Conservation (phyloP, 106 monocot genomes). For the Apostasia ramifera region DNA sequence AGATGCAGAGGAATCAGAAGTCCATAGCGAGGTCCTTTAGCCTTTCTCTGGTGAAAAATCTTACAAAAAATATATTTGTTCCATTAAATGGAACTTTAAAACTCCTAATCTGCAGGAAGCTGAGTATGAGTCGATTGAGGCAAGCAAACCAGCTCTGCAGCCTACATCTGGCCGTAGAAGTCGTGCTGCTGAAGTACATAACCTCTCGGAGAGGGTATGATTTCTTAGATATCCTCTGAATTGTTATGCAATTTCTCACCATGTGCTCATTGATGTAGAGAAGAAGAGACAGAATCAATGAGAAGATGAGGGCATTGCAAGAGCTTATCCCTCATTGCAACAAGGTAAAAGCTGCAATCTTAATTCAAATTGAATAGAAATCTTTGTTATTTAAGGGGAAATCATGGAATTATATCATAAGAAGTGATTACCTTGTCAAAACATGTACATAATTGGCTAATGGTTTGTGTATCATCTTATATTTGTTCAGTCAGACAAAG, state of each 20-base stretch:
- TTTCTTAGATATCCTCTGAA: neutral
- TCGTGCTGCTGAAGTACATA: constrained; percentile 61
- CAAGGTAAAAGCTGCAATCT: constrained; percentile 34
- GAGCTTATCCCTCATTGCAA: constrained; percentile 72
- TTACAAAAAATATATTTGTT: neutral
- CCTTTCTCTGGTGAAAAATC: neutral
- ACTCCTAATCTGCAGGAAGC: constrained; percentile 9
- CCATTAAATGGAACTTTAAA: neutral
- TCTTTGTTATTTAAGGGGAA: neutral
- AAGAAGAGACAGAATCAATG: constrained; percentile 70
- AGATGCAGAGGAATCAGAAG: constrained; percentile 41
- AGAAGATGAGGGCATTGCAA: constrained; percentile 71
- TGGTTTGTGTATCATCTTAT: neutral
- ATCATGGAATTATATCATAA: neutral
- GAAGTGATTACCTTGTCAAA: neutral
- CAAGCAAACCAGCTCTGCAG: constrained; percentile 8
- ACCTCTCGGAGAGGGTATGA: constrained; percentile 70
- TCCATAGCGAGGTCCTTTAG: constrained; percentile 55
- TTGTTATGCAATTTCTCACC: neutral
- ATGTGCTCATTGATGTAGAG: constrained; percentile 20
- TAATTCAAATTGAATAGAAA: neutral
- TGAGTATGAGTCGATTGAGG: constrained; percentile 10
- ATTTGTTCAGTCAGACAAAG: constrained; percentile 64
- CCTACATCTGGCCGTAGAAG: constrained; percentile 14
- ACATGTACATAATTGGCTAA: neutral